Base-by-base conservation (phyloP, 768 basidiomycete genomes). In the Pleurotus giganteus region DNA sequence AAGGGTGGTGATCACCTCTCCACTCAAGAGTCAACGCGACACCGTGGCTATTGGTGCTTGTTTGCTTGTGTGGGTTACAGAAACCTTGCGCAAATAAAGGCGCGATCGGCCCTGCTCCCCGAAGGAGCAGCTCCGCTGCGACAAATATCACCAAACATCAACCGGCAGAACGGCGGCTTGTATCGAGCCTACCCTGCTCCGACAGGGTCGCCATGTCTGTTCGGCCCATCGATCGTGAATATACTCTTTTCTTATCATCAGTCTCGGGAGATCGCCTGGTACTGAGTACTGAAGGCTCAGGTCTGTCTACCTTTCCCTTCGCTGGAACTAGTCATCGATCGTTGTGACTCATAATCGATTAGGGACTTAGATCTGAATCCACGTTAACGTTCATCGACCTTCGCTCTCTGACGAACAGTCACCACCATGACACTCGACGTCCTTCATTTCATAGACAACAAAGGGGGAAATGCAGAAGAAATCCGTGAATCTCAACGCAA, bases 401-500 rank as follows among this genome's bases (percentile, higher is more conserved):
- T n/a, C n/a, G n/a, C n/a, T n/a, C n/a, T n/a, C n/a, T n/a, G n/a
- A n/a, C n/a, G n/a, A n/a, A n/a, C n/a, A 28, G 4, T 49, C 13
- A 57, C 58, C 55, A 70, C 51, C 61, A 94, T 93, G 91, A 94
- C 91, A 13, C 76, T 94, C 61, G 91, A 94, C 74, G 75, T 93
- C 21, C 75, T 84, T 9, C 80, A 76, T 53, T 94, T 94, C 61
- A 90, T 94, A 61, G 86, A 91, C 65, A 82, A 72, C 72, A 94
- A 93, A 68, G 97, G 95, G 23, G 97, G 97, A 31, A 91, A 97
- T 74, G 85, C 95, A 13, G 86, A 89, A 60, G 82, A 86, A 65
- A 94, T 98, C 58, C 77, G 88, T 54, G 93, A 93, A 63, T 98
- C 95, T 3, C 96, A 99, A 75, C 78, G 85, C 64, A 94, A 92